Conservation (phyloP, 2,329 filamentous ascomycete species). For the Pyricularia pennisetigena region DNA sequence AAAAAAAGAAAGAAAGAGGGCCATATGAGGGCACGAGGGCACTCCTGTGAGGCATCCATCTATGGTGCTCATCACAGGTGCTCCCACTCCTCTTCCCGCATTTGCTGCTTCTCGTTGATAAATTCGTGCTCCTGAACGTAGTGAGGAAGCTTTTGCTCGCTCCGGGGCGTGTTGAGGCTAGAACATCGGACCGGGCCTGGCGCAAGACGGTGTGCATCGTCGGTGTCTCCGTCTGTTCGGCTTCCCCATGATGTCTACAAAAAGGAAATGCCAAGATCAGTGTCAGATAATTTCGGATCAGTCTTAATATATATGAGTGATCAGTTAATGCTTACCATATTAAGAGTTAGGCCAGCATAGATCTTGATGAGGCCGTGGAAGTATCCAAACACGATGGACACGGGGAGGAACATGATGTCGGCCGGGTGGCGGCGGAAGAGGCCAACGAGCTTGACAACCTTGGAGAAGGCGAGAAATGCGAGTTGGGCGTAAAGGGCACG, state of each 20-base stretch:
- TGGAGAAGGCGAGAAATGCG: constrained; percentile 68
- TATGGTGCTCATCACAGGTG: neutral
- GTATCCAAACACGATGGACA: constrained; percentile 88
- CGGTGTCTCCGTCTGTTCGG: constrained; percentile 80
- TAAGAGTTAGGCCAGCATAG: constrained; percentile 73
- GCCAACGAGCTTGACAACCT: constrained; percentile 82
- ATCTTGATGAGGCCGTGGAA: constrained; percentile 89
- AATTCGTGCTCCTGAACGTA: neutral
- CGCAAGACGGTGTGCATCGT: constrained; percentile 40
- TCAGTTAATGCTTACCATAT: constrained; percentile 56
- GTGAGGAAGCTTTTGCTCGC: neutral
- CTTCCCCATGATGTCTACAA: constrained; percentile 88
- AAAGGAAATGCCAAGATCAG: neutral
- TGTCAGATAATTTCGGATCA: neutral
- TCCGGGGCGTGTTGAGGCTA: constrained; percentile 28
- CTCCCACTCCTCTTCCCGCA: neutral
- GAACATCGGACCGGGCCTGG: constrained; percentile 9
- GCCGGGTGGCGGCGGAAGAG: constrained; percentile 77
- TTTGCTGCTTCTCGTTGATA: neutral
- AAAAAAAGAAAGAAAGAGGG: neutral
- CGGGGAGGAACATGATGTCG: constrained; percentile 69
- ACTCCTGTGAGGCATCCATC: neutral
- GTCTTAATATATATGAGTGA: neutral
- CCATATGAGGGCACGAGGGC: neutral
- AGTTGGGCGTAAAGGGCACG: constrained; percentile 52